phyloP scores from a whole-genome alignment of 495 filamentous ascomycete species.

The Penicillium flavigenum region DNA sequence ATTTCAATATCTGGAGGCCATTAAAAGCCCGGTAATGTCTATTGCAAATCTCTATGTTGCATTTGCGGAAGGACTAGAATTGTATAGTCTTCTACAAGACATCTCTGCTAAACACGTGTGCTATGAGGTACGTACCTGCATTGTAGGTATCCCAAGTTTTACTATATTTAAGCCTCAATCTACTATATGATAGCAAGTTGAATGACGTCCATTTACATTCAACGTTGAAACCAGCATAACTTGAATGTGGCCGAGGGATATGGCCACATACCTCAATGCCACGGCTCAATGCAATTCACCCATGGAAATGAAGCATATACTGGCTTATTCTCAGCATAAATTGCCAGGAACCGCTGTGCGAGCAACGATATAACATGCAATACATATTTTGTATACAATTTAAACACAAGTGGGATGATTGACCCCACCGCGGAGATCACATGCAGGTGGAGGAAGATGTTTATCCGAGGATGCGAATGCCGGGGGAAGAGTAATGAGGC shows the following conservation, averaged over 20 bases:
- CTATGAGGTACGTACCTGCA: not conserved
- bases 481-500: not conserved
- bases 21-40: not conserved
- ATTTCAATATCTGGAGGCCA: not conserved
- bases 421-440: slow-evolving; percentile 1
- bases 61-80: not conserved
- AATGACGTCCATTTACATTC: not conserved
- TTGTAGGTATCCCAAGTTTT: not conserved
- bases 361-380: not conserved
- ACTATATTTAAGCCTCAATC: not conserved
- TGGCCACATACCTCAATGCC: not conserved
- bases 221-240: not conserved
- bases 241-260: not conserved
- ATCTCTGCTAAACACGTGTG: not conserved
- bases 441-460: not conserved
- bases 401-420: slow-evolving; percentile 1
- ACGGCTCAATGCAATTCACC: not conserved
- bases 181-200: not conserved
- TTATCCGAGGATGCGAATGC: not conserved
- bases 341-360: not conserved
- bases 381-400: not conserved
- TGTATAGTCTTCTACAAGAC: not conserved
- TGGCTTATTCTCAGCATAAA: not conserved
- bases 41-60: not conserved
- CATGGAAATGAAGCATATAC: not conserved